phyloP scores from a whole-genome alignment of 768 basidiomycete species.

The Mycena capillaripes region DNA sequence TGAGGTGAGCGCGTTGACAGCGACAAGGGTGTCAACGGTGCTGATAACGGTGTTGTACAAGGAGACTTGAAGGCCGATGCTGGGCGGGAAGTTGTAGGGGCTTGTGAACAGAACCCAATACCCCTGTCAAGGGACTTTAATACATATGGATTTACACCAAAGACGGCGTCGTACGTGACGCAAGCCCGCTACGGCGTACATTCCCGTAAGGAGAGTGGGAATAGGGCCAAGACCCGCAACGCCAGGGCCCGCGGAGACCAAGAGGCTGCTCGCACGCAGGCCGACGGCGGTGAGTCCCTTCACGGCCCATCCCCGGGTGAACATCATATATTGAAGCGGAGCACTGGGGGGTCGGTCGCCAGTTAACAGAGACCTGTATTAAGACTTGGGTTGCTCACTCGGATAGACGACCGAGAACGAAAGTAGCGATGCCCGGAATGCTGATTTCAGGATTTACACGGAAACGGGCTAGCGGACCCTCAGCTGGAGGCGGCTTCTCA shows the following conservation, averaged over 20 bases:
- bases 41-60: conserved; percentile 34
- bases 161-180: conserved; percentile 14
- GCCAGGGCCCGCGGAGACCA: conserved; percentile 26
- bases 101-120: conserved; percentile 27
- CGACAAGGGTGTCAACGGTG: conserved; percentile 38
- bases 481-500: neutral
- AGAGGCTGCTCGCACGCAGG: conserved; percentile 27
- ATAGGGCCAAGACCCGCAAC: conserved; percentile 26
- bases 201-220: conserved; percentile 32
- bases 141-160: neutral
- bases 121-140: neutral
- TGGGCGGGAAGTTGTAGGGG: conserved; percentile 16
- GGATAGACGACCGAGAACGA: conserved; percentile 20
- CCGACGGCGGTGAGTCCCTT: conserved; percentile 36
- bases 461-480: neutral
- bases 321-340: conserved; percentile 32
- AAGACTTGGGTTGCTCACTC: conserved; percentile 9
- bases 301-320: conserved; percentile 33
- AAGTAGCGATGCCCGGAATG: neutral
- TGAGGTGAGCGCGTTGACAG: conserved; percentile 35
- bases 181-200: conserved; percentile 32
- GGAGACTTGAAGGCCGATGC: conserved; percentile 22
- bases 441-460: neutral
- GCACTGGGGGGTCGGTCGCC: conserved; percentile 25
- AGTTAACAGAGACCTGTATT: neutral